Percentiles rank a stretch among this genome's conserved stretches.
Conservation (phyloP, 2,329 filamentous ascomycete genomes). For the Aspergillus quadrilineatus region DNA sequence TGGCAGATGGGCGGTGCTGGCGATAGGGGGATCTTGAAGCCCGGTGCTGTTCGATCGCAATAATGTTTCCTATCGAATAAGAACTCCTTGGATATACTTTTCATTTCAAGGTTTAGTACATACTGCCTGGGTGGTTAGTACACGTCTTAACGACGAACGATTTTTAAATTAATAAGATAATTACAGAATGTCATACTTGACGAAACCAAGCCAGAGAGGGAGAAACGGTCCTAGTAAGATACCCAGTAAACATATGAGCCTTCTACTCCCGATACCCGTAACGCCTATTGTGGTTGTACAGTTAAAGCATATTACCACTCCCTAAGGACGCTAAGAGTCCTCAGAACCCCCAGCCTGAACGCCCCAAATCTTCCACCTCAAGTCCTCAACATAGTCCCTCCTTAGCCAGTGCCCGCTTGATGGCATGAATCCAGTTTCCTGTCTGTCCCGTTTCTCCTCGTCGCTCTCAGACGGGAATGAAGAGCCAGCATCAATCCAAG, state of each 20-base stretch:
- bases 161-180: neutral
- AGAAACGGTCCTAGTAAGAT: neutral
- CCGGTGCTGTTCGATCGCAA: slow-evolving; percentile 29
- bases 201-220: neutral
- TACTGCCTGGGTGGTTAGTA: too few relatives aligned
- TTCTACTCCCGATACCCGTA: neutral
- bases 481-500: slow-evolving; percentile 57
- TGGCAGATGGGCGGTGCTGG: slow-evolving; percentile 69
- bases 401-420: slow-evolving; percentile 38
- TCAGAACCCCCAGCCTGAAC: slow-evolving; percentile 27
- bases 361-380: slow-evolving; percentile 44
- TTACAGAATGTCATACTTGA: neutral
- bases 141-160: neutral
- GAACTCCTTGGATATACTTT: neutral
- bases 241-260: neutral
- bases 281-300: neutral
- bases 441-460: slow-evolving; percentile 39
- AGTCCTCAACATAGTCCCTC: slow-evolving; percentile 42
- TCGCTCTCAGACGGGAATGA: slow-evolving; percentile 17
- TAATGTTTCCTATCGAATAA: neutral
- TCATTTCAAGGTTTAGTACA: neutral
- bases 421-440: slow-evolving; percentile 21
- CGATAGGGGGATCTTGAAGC: slow-evolving; percentile 42
- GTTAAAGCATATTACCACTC: neutral
- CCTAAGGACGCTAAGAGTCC: neutral